A percentile compares a stretch with the other conserved stretches of the same genome.
Evolutionary conservation across 768 basidiomycete genomes (phyloP).

Genomic region (Pisolithus tinctorius): DNA sequence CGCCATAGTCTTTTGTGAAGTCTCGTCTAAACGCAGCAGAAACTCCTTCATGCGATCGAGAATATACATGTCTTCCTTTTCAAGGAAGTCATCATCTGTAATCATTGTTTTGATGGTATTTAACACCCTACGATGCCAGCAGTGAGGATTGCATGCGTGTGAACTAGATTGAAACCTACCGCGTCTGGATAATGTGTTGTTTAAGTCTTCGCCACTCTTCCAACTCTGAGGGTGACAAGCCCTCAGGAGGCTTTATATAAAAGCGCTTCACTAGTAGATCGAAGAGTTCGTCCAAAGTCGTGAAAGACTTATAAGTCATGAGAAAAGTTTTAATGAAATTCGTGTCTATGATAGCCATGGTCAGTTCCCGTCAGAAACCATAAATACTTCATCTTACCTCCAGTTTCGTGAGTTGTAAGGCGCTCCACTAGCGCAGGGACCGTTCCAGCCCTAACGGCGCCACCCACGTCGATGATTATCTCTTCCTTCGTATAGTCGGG

Average conservation of each 20-base stretch:
- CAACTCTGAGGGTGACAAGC: conserved; percentile 51
- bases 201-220: conserved; percentile 82
- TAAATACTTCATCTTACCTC: conserved; percentile 46
- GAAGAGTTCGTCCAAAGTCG: conserved; percentile 74
- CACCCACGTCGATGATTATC: conserved; percentile 80
- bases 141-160: conserved; percentile 1
- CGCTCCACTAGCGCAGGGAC: conserved; percentile 81
- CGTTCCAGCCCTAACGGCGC: conserved; percentile 81
- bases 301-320: conserved; percentile 95
- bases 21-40: conserved; percentile 43
- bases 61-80: conserved; percentile 79
- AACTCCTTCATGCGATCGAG: conserved; percentile 81
- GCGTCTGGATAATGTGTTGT: conserved; percentile 78
- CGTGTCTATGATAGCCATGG: conserved; percentile 43
- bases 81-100: conserved; percentile 73
- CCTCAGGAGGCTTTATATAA: conserved; percentile 66
- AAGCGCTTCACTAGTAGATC: conserved; percentile 78
- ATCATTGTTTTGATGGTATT: conserved; percentile 91
- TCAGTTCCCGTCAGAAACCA: not conserved
- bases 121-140: conserved; percentile 46
- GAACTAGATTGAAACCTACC: conserved; percentile 43
- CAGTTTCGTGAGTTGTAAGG: conserved; percentile 84
- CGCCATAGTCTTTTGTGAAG: conserved; percentile 60
- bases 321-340: conserved; percentile 85
- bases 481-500: conserved; percentile 75